Evolutionary conservation across 73 alveolate species (phyloP).

Genomic region (Urostyla sp.): DNA sequence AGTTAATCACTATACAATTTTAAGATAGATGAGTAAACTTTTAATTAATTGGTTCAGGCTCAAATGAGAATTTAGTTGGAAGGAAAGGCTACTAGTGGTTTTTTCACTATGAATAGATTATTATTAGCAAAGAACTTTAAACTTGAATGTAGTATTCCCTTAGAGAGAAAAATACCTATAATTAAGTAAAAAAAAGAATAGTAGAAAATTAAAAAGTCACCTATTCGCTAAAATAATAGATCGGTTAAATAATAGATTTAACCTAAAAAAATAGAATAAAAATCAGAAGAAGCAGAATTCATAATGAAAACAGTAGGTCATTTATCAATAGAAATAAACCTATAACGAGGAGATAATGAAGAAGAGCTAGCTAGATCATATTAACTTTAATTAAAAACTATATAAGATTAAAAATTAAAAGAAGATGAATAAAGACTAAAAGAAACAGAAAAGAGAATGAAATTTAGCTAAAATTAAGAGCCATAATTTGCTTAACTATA

Average conservation of each 20-base stretch:
- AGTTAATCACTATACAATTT: conserved; percentile 30
- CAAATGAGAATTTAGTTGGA: not conserved
- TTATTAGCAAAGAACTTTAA: conserved; percentile 34
- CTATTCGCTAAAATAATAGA: too few relatives aligned
- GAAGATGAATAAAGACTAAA: conserved; percentile 33
- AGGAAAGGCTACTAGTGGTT: conserved; percentile 11
- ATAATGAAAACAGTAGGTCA: conserved; percentile 21
- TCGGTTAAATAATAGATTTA: not conserved
- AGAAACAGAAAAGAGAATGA: conserved; percentile 34
- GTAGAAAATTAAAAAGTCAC: too few relatives aligned
- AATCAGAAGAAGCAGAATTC: not conserved
- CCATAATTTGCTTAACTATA: conserved; percentile 39
- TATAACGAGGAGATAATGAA: conserved; percentile 50
- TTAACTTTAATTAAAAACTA: not conserved
- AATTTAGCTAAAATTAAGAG: conserved; percentile 8
- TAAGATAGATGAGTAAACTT: conserved; percentile 52
- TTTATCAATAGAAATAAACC: not conserved
- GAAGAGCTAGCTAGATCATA: conserved; percentile 47
- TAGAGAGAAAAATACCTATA: not conserved
- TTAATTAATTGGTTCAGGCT: conserved; percentile 23
- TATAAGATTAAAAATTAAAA: conserved; percentile 21
- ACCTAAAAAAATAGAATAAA: not conserved
- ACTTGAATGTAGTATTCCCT: conserved; percentile 24
- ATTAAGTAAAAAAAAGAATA: not conserved
- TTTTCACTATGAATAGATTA: conserved; percentile 17